These are phyloP conservation scores for Daldinia sp. DNA, from an alignment of 2,329 filamentous ascomycete genomes.

Conservation along the genomic window DNA sequence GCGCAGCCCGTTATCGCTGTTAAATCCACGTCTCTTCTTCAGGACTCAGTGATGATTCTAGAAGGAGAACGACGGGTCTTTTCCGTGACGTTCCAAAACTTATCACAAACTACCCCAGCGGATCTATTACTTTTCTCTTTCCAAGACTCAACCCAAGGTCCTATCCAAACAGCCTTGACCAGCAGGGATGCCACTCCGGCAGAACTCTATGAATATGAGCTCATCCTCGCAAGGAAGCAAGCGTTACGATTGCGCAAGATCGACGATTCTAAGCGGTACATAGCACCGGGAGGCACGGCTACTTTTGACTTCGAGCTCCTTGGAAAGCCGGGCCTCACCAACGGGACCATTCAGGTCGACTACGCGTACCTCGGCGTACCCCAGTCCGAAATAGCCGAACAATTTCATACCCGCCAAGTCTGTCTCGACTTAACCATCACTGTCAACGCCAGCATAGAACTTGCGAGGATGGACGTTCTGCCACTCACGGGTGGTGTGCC, in stretches of 20 bases:
- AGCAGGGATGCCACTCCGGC: conserved; percentile 82
- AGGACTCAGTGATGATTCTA: conserved; percentile 90
- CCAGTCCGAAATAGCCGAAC: conserved; percentile 73
- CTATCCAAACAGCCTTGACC: conserved; percentile 78
- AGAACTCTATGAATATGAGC: conserved; percentile 87
- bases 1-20: conserved; percentile 82
- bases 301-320: conserved; percentile 87
- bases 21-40: conserved; percentile 80
- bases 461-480: conserved; percentile 82
- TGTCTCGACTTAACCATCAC: conserved; percentile 86
- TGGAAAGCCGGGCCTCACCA: conserved; percentile 86
- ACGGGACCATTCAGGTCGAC: conserved; percentile 83
- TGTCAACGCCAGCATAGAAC: conserved; percentile 90
- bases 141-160: conserved; percentile 85
- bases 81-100: conserved; percentile 82
- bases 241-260: conserved; percentile 69
- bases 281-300: conserved; percentile 74
- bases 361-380: conserved; percentile 84
- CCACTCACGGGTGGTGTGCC: conserved; percentile 78
- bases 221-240: conserved; percentile 80
- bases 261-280: conserved; percentile 67
- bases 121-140: conserved; percentile 91
- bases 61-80: conserved; percentile 88
- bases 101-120: conserved; percentile 75
- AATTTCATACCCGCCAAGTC: conserved; percentile 87